These are phyloP conservation scores for Pseudoturritis turrita DNA, from an alignment of 345 rosid genomes.

Conservation along the genomic window DNA sequence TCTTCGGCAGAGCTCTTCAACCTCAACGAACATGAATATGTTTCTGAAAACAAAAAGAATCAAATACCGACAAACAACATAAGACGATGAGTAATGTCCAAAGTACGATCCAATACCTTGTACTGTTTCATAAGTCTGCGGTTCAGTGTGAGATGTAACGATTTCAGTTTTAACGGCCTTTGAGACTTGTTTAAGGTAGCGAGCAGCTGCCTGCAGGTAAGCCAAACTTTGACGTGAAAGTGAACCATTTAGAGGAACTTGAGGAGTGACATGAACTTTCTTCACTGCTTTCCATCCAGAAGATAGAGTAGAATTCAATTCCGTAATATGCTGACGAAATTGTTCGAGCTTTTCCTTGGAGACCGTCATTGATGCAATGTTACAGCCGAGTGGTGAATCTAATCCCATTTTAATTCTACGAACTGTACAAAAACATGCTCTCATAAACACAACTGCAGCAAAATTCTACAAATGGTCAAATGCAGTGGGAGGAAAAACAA, in stretches of 20 bases:
- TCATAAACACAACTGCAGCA: slow-evolving; percentile 3
- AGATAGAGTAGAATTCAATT: slow-evolving; percentile 48
- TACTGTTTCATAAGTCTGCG: slow-evolving; percentile 66
- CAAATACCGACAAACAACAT: neutral
- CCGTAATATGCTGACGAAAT: slow-evolving; percentile 49
- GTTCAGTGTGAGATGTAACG: slow-evolving; percentile 55
- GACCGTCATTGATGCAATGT: slow-evolving; percentile 48
- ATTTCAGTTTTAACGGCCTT: slow-evolving; percentile 69
- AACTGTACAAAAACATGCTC: slow-evolving; percentile 44
- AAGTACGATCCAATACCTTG: slow-evolving; percentile 52
- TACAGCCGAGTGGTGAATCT: slow-evolving; percentile 78
- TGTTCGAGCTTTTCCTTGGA: slow-evolving; percentile 51
- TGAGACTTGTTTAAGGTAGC: slow-evolving; percentile 78
- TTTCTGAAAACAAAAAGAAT: slow-evolving; percentile 49
- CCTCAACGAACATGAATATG: slow-evolving; percentile 64
- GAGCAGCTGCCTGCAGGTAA: slow-evolving; percentile 76
- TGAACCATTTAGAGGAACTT: slow-evolving; percentile 60
- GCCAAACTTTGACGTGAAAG: slow-evolving; percentile 77
- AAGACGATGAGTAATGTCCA: neutral
- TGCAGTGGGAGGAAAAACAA: neutral
- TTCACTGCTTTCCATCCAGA: slow-evolving; percentile 70
- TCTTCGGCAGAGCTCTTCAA: slow-evolving; percentile 84
- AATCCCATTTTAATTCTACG: slow-evolving; percentile 72
- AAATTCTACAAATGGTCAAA: neutral
- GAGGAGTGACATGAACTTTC: slow-evolving; percentile 54